A percentile compares a stretch with the other conserved stretches of the same genome.
These are phyloP conservation scores for Dactylorhiza incarnata DNA, from an alignment of 106 monocot genomes.

Conservation along the genomic window DNA sequence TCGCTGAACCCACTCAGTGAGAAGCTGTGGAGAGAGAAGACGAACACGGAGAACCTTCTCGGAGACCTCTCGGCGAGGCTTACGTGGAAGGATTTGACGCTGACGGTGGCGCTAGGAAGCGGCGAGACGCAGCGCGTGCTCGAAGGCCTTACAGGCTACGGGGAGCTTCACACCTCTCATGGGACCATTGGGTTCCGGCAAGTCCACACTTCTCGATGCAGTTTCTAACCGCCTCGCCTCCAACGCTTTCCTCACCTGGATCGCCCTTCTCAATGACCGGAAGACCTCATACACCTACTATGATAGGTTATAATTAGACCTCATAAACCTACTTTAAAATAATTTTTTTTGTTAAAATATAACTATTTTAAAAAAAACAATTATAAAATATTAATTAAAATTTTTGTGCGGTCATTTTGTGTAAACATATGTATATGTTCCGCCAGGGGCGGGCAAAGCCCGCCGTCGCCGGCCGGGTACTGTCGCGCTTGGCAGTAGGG, in stretches of 20 bases:
- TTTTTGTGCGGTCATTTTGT: no score
- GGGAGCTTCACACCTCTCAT: constrained; percentile 57
- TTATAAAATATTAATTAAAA: no score
- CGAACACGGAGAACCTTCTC: constrained; percentile 27
- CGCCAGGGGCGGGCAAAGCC: no score
- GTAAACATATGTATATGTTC: no score
- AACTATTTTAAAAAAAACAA: no score
- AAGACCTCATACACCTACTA: no score
- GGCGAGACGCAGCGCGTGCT: constrained; percentile 49
- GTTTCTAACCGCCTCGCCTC: constrained; percentile 50
- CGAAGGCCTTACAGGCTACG: constrained; percentile 54
- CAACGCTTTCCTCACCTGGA: constrained; percentile 59
- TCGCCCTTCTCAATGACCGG: constrained; percentile 49
- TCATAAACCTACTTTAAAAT: no score
- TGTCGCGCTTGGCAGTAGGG: no score
- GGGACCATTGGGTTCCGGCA: constrained; percentile 77
- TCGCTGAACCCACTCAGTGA: constrained; percentile 66
- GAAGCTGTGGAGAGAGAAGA: constrained; percentile 67
- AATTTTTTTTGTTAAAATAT: no score
- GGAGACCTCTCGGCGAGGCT: constrained; percentile 57
- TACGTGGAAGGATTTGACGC: constrained; percentile 71
- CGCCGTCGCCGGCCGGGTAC: no score
- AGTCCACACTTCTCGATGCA: constrained; percentile 71
- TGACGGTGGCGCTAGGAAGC: constrained; percentile 38
- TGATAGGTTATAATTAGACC: no score